phyloP scores from a whole-genome alignment of 129 eudicot genomes.

The Scalesia atractyloides region DNA sequence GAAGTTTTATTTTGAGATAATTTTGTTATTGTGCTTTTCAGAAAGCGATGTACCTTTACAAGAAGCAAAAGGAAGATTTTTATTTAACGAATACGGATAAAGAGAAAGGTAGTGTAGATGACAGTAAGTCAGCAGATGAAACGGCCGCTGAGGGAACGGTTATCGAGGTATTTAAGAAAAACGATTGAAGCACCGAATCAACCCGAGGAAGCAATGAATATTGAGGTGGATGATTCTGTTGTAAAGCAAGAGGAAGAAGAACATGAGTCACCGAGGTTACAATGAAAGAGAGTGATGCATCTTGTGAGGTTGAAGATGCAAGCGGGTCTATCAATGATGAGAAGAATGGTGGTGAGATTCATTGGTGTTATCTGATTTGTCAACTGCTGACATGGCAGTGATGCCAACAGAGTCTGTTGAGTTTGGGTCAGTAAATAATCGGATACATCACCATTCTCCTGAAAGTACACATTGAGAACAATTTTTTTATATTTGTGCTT shows the following conservation, averaged over 20 bases:
- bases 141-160: conserved; percentile 26
- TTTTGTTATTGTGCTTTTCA: conserved; percentile 39
- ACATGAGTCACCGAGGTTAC: conserved; percentile 15
- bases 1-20: too few relatives aligned
- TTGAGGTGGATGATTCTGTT: conserved; percentile 37
- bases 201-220: conserved; percentile 25
- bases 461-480: conserved; percentile 98
- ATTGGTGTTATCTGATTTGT: conserved; percentile 43
- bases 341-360: conserved; percentile 24
- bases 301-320: conserved; percentile 30
- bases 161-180: conserved; percentile 23
- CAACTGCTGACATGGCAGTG: conserved; percentile 51
- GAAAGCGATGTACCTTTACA: conserved; percentile 83
- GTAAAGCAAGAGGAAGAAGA: conserved; percentile 32
- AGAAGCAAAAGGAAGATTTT: conserved; percentile 54
- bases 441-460: conserved; percentile 96
- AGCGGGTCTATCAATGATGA: conserved; percentile 10
- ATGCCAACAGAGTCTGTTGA: conserved; percentile 65
- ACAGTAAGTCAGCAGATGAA: conserved; percentile 29
- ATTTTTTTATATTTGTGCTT: conserved; percentile 33
- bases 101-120: conserved; percentile 29
- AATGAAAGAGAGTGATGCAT: conserved; percentile 10
- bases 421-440: conserved; percentile 80
- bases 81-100: conserved; percentile 20
- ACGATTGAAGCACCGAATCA: conserved; percentile 17